Evolutionary conservation across 371 early-diverging fungal species (phyloP), one percentile per base, ranked within the genome.

Genomic region (Phascolomyces articulosus): DNA sequence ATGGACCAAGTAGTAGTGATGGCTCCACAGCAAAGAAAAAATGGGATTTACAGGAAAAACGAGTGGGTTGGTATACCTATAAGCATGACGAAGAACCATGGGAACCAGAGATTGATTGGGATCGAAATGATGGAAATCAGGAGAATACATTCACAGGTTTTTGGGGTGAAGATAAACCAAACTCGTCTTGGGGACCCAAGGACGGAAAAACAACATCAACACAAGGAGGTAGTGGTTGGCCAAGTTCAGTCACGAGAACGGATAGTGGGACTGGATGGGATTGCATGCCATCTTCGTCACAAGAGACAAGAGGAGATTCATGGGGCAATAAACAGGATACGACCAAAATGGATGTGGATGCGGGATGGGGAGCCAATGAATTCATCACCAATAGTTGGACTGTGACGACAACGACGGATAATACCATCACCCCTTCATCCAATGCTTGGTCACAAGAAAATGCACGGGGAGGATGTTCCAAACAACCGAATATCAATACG

Each of bases 31-130:
- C 20, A 11, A 51, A 51, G 51, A 51, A 51, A 9, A 51, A 51
- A n/a, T 51, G 21, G 51, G 26, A 24, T 20, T 13, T 15, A 1
- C 21, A 29, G 21, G 55, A 67, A 21, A 53, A 58, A 31, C 53
- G 44, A n/a, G 63, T 67, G 2, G 68, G 68, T 3, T 67, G 68
- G 68, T 55, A 67, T 20, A 67, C 68, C 7, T 63, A 67, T 57
- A 67, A 67, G 34, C 68, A 59, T 27, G 68, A 67, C 18, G 53
- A 61, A 15, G 63, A 44, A 34, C 68, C 68, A 7, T 70, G 71
- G 71, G 47, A 63, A 21, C 71, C 71, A 4, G 51, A 63, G 23
- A 66, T 65, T 27, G 71, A 70, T 27, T 70, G 71, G 71, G 53
- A 60, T 15, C 28, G 29, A 2, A 47, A 38, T 38, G 58, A 64